A percentile compares a stretch with the other conserved stretches of the same genome.
Conservation (phyloP, 1,284 basidiomycete species). For the Termitomyces sp. region DNA sequence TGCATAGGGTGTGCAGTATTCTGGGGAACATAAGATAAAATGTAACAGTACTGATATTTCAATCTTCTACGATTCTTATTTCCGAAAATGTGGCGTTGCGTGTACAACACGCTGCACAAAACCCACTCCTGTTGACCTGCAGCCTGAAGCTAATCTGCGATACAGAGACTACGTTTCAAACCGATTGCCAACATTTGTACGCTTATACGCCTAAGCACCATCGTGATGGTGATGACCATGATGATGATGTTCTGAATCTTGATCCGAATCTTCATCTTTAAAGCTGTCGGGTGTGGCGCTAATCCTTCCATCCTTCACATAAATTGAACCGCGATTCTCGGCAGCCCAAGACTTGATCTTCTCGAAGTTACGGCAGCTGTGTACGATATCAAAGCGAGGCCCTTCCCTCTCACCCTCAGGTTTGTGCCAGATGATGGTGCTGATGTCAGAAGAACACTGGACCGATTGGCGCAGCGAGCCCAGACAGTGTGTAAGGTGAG, state of each 20-base stretch:
- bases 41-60: constrained; percentile 4
- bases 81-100: background rate
- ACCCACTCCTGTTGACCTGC: background rate
- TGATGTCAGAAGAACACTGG: constrained; percentile 16
- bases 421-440: constrained; percentile 21
- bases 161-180: background rate
- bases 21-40: background rate
- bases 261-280: background rate
- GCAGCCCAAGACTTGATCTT: constrained; percentile 8
- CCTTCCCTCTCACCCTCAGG: constrained; percentile 3
- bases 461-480: constrained; percentile 9
- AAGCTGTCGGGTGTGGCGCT: constrained; percentile 7
- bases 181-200: background rate
- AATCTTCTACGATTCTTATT: background rate
- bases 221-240: constrained; percentile 6
- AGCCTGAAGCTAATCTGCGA: background rate
- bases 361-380: constrained; percentile 12
- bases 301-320: constrained; percentile 8
- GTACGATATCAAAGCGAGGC: constrained; percentile 7
- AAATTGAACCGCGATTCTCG: constrained; percentile 8
- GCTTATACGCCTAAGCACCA: background rate
- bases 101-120: background rate
- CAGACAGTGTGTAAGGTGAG: constrained; percentile 9
- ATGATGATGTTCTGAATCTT: constrained; percentile 1
- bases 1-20: constrained; percentile 19